phyloP scores from a whole-genome alignment of 805 yeast genomes.

The Huiozyma sinensis region DNA sequence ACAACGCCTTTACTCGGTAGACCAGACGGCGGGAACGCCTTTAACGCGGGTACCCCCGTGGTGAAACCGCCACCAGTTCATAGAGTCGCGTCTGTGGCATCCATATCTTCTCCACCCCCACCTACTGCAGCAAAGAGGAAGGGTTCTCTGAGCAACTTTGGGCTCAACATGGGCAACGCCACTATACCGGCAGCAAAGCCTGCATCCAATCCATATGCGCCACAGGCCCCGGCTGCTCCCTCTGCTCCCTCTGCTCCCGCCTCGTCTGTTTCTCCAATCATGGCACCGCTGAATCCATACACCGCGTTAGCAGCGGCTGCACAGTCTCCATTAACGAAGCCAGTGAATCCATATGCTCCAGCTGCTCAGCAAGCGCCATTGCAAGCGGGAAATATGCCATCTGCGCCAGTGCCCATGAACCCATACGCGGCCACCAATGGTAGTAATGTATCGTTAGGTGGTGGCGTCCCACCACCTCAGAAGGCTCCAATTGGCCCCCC shows the following conservation, averaged over 20 bases:
- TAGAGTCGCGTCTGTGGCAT: slow-evolving; percentile 16
- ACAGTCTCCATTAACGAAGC: not conserved
- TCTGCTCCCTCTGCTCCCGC: slow-evolving; percentile 8
- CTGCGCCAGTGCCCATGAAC: slow-evolving; percentile 21
- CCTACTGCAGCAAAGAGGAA: slow-evolving; percentile 1
- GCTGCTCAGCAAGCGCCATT: slow-evolving; percentile 14
- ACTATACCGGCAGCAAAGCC: slow-evolving; percentile 12
- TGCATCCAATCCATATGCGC: slow-evolving; percentile 32
- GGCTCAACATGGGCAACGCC: not conserved
- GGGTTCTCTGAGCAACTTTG: not conserved
- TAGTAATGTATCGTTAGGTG: too few species aligned
- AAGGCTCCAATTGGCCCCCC: slow-evolving; percentile 6
- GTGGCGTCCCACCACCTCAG: slow-evolving; percentile 8
- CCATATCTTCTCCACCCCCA: slow-evolving; percentile 17
- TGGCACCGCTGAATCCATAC: not conserved
- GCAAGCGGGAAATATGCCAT: slow-evolving; percentile 5
- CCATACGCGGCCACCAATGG: slow-evolving; percentile 29
- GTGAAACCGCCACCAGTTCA: slow-evolving; percentile 19
- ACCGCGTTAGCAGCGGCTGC: not conserved
- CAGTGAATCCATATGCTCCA: slow-evolving; percentile 4
- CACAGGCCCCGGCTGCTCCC: slow-evolving; percentile 10
- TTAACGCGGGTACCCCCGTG: too few species aligned
- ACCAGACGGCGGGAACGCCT: not conserved
- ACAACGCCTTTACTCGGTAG: slow-evolving; percentile 6
- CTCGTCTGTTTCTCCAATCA: slow-evolving; percentile 4